Evolutionary conservation across 306 rosid species (phyloP).

Genomic region (Begonia masoniana): DNA sequence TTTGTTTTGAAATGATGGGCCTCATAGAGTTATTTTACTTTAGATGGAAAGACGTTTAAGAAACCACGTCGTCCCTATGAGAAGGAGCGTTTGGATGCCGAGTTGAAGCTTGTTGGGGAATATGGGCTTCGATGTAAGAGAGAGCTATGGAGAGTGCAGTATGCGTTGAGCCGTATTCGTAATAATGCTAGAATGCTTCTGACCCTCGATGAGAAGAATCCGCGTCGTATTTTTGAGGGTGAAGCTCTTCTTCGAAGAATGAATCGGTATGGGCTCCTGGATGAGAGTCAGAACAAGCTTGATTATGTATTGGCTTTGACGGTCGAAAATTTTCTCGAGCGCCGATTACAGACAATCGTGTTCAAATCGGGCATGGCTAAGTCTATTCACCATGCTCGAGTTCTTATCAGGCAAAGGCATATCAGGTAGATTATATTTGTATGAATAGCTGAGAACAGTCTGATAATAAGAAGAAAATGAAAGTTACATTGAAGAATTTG

Average conservation of each 20-base stretch:
- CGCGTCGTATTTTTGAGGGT: slow-evolving; percentile 7
- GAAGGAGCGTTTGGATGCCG: slow-evolving; percentile 17
- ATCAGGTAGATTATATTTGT: slow-evolving; percentile 3
- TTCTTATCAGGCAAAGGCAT: slow-evolving; percentile 1
- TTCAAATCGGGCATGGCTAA: slow-evolving; percentile 8
- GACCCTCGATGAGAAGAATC: slow-evolving; percentile 4
- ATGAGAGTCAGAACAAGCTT: slow-evolving; percentile 1
- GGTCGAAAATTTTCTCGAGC: slow-evolving; percentile 9
- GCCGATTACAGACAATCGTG: slow-evolving; percentile 6
- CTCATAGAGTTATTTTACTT: neutral
- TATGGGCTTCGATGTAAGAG: slow-evolving; percentile 16
- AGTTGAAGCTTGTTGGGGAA: slow-evolving; percentile 16
- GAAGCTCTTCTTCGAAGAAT: slow-evolving; percentile 11
- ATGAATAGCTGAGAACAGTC: no score
- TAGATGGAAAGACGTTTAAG: slow-evolving; percentile 67
- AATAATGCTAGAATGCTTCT: no score
- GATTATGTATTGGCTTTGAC: slow-evolving; percentile 12
- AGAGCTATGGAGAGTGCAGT: slow-evolving; percentile 1
- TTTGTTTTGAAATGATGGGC: no score
- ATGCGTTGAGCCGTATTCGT: slow-evolving; percentile 9
- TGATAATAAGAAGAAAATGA: no score
- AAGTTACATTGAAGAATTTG: no score
- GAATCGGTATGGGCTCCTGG: slow-evolving; percentile 8
- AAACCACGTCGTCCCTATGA: slow-evolving; percentile 68
- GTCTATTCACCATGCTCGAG: slow-evolving; percentile 7